Percentiles rank a stretch among this genome's conserved stretches.
Evolutionary conservation across 352 stramenopile species (phyloP).

Genomic region (Phytophthora citricola): DNA sequence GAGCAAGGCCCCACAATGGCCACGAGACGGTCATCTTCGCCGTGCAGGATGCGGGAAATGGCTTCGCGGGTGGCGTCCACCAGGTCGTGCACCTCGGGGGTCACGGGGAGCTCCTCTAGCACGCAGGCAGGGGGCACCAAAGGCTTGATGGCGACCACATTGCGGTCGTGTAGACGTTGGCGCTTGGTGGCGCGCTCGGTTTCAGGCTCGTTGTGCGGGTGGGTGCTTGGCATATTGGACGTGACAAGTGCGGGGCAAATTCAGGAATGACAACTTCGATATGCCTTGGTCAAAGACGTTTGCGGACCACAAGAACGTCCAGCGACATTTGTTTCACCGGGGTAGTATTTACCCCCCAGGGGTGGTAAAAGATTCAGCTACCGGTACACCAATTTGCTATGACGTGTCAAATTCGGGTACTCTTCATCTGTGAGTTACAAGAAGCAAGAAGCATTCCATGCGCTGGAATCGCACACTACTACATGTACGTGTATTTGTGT

Average conservation of each 20-base stretch:
- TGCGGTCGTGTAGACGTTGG: slow-evolving; percentile 72
- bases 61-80: slow-evolving; percentile 57
- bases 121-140: slow-evolving; percentile 74
- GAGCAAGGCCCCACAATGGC: slow-evolving; percentile 84
- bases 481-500: no score
- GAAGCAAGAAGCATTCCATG: no score
- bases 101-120: slow-evolving; percentile 79
- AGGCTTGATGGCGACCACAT: slow-evolving; percentile 75
- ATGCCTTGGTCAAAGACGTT: slow-evolving; percentile 11
- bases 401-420: no score
- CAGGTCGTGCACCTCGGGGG: slow-evolving; percentile 68
- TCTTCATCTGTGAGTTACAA: no score
- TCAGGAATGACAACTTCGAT: slow-evolving; percentile 41
- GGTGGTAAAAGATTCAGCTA: neutral
- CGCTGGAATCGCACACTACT: no score
- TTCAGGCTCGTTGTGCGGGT: slow-evolving; percentile 32
- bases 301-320: slow-evolving; percentile 21
- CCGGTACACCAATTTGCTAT: neutral
- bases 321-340: slow-evolving; percentile 7
- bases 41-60: slow-evolving; percentile 69
- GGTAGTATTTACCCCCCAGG: slow-evolving; percentile 11
- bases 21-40: slow-evolving; percentile 73
- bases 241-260: slow-evolving; percentile 18
- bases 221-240: slow-evolving; percentile 39
- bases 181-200: slow-evolving; percentile 60